Base-by-base conservation (phyloP, 768 basidiomycete genomes). In the Holtermannia corniformis region DNA sequence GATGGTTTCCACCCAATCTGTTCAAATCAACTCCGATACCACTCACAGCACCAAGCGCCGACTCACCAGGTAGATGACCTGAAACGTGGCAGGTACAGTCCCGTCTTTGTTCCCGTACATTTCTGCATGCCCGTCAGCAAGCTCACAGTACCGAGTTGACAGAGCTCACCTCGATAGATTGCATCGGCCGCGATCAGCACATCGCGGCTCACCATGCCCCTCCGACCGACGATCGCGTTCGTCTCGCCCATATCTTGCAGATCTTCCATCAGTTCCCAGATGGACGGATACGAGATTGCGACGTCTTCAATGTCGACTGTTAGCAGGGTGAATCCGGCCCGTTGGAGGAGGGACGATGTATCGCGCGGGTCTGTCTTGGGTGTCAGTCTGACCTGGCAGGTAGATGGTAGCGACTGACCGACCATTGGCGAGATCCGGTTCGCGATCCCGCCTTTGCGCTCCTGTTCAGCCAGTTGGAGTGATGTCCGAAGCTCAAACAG, bases 341-440 rank as follows among this genome's bases (percentile, higher is more conserved):
- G 82, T 28, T 83, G 81, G 32, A 99, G 80, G 25, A 99, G 82
- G 56, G 89, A 91, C 4, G 95, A 91, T 50, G 97, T 80, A 65
- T 95, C 91, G 54, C 86, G 82, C 1, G 87, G 89, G 65, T 95
- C 93, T 95, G 56, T 0, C 40, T 52, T 28, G 20, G 21, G 28
- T 2, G 26, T 48, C 13, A 26, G 45, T 20, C 44, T 61, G 32
- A 53, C 43, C 45, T 61, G 28, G 13, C 14, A 41, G 28, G 21
- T 22, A 7, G 42, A 41, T 22, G 19, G 37, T 16, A 52, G 3
- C 40, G 3, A 64, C 78, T 25, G 52, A 90, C 92, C 87, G 56
- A 92, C 91, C 95, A 99, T 97, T 1, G 95, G 95, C 0, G 93
- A 97, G 28, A 99, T 74, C 52, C 89, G 86, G 4, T 92, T 91